A percentile compares a stretch with the other conserved stretches of the same genome.
phyloP scores from a whole-genome alignment of 2,329 filamentous ascomycete genomes.

The Clonostachys rhizophaga region DNA sequence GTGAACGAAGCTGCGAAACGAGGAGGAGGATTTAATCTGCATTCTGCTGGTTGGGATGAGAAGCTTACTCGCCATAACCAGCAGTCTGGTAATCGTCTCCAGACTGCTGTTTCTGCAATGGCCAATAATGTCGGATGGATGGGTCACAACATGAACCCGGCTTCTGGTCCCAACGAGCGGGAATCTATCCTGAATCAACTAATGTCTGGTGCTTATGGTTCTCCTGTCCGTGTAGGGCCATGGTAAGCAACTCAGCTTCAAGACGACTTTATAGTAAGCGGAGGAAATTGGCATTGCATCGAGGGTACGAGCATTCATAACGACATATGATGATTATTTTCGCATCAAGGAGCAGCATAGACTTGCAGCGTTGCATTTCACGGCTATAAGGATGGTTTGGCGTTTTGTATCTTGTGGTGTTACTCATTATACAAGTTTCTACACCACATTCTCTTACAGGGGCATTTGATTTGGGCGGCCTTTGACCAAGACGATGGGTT shows the following conservation, averaged over 20 bases:
- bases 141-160: constrained; percentile 31
- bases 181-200: constrained; percentile 59
- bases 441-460: no score
- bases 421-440: constrained; percentile 1
- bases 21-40: constrained; percentile 83
- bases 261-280: background rate
- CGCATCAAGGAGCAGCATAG: constrained; percentile 27
- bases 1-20: constrained; percentile 88
- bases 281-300: constrained; percentile 1
- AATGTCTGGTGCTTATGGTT: constrained; percentile 54
- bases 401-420: background rate
- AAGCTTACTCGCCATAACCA: constrained; percentile 84
- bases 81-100: constrained; percentile 76
- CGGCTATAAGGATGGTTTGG: background rate
- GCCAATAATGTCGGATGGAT: constrained; percentile 75
- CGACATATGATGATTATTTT: constrained; percentile 18
- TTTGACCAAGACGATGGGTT: no score
- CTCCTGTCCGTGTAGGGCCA: constrained; percentile 58
- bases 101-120: constrained; percentile 74
- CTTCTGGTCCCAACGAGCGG: constrained; percentile 29
- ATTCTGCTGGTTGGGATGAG: constrained; percentile 90
- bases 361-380: constrained; percentile 19
- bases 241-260: constrained; percentile 34
- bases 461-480: no score
- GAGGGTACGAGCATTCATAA: background rate